phyloP scores from a whole-genome alignment of 225 moss, liverwort and hornwort genomes.

The Polytrichum formosum region DNA sequence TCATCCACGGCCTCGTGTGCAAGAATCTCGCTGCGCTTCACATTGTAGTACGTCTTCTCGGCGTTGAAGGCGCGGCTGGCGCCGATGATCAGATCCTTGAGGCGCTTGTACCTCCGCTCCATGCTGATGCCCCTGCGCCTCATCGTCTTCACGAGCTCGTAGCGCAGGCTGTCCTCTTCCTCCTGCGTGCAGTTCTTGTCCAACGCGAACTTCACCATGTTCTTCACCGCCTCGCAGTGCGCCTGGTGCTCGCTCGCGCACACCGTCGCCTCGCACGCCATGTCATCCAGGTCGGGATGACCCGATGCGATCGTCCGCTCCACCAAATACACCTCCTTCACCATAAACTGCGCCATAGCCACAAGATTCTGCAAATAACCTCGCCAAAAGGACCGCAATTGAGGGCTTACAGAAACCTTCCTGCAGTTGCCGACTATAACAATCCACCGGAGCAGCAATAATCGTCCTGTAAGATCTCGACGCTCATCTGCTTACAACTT shows the following conservation, averaged over 20 bases:
- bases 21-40: slow-evolving; percentile 37
- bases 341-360: slow-evolving; percentile 45
- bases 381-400: no score
- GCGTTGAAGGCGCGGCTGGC: slow-evolving; percentile 44
- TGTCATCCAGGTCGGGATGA: slow-evolving; percentile 51
- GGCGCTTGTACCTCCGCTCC: slow-evolving; percentile 37
- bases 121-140: slow-evolving; percentile 31
- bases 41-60: slow-evolving; percentile 48
- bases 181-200: slow-evolving; percentile 29
- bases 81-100: slow-evolving; percentile 37
- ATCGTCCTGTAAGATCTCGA: no score
- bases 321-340: slow-evolving; percentile 45
- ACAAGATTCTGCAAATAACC: not conserved
- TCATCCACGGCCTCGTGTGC: slow-evolving; percentile 29
- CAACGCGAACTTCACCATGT: slow-evolving; percentile 27
- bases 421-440: no score
- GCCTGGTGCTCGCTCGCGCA: slow-evolving; percentile 49
- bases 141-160: slow-evolving; percentile 39
- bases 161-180: slow-evolving; percentile 43
- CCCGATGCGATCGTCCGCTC: slow-evolving; percentile 42
- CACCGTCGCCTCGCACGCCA: slow-evolving; percentile 38
- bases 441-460: no score
- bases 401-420: no score
- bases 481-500: no score
- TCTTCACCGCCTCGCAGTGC: slow-evolving; percentile 45